Evolutionary conservation across 495 filamentous ascomycete genomes (phyloP).

Genomic region (Pseudotulostoma volvatum): DNA sequence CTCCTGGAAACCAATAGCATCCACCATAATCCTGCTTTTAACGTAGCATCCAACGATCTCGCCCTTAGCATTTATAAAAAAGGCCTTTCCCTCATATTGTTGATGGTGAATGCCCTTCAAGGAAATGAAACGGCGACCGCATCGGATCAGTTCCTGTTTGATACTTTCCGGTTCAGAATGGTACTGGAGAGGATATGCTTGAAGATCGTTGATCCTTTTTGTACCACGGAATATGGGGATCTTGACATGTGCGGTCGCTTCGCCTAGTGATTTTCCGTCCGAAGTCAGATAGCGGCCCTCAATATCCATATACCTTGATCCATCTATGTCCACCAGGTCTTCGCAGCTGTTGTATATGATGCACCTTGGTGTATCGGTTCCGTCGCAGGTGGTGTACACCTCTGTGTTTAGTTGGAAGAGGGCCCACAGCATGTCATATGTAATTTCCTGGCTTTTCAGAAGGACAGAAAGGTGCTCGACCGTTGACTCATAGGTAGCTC

Average conservation of each 20-base stretch:
- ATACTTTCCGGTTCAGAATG: conserved; percentile 2
- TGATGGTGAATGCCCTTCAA: conserved; percentile 7
- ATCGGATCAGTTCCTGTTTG: conserved; percentile 1
- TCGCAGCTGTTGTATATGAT: too few species aligned
- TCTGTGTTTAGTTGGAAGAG: too few species aligned
- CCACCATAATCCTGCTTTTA: conserved; percentile 8
- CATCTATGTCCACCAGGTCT: too few species aligned
- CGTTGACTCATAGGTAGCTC: too few species aligned
- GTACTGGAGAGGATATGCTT: conserved; percentile 2
- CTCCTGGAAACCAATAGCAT: conserved; percentile 9
- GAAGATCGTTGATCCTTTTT: conserved; percentile 2
- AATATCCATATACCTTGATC: too few species aligned
- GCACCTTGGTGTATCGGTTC: too few species aligned
- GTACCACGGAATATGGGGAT: conserved; percentile 1
- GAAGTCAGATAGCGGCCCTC: conserved; percentile 1
- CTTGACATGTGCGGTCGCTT: conserved; percentile 1
- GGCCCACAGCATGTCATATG: too few species aligned
- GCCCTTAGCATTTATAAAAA: conserved; percentile 7
- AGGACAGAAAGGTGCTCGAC: too few species aligned
- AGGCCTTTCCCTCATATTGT: conserved; percentile 6
- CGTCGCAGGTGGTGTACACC: too few species aligned
- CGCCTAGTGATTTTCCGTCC: conserved; percentile 2
- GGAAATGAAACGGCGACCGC: conserved; percentile 7
- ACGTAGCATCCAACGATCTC: conserved; percentile 4
- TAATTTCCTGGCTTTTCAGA: too few species aligned